Base-by-base conservation (phyloP, 2,329 filamentous ascomycete species). In the Paecilomyces formosus region DNA sequence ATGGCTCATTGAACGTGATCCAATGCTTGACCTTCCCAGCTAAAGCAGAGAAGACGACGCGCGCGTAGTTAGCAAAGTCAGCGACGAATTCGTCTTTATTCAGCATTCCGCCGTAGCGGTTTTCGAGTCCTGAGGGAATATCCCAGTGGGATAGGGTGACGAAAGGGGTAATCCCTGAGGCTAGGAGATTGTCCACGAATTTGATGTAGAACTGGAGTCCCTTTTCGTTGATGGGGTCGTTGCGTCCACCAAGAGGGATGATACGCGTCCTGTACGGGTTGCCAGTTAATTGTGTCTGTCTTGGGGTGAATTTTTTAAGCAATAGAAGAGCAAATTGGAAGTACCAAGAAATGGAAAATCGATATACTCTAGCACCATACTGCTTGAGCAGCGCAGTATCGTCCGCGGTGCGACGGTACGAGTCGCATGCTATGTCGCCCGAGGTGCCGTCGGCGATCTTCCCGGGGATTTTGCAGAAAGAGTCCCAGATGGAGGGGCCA, bases 1-100 rank as follows among this genome's bases (percentile, higher is more conserved):
- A 94, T 3, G 91, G 91, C 78, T 96, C 90, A 72, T 94, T 94
- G 78, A 93, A 91, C 26, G 90, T 94, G 73, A 92, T 90, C 91
- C 91, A 96, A 76, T 90, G 82, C 79, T 91, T 90, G 68, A 92
- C 90, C 73, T 87, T 88, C 57, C 86, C 83, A 54, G 82, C 82
- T 58, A 95, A 81, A 1, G 86, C 84, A 70, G 87, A 81, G 78
- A 92, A 95, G 67, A 90, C 80, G 53, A 90, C 79, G 61, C 87
- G 85, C 9, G 90, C 88, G 70, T 92, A 96, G 75, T 88, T 78
- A 65, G 88, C 87, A 70, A 86, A 96, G 76, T 96, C 91, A 59
- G 87, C 82, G 2, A 89, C 85, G 73, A 94, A 95, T 76, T 96
- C 90, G 51, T 86, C 80, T 71, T 89, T 87, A 80, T 92, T 90